Evolutionary conservation across 2,329 filamentous ascomycete genomes (phyloP), one percentile per base, ranked within the genome.

Genomic region (Pseudofabraea citricarpa): DNA sequence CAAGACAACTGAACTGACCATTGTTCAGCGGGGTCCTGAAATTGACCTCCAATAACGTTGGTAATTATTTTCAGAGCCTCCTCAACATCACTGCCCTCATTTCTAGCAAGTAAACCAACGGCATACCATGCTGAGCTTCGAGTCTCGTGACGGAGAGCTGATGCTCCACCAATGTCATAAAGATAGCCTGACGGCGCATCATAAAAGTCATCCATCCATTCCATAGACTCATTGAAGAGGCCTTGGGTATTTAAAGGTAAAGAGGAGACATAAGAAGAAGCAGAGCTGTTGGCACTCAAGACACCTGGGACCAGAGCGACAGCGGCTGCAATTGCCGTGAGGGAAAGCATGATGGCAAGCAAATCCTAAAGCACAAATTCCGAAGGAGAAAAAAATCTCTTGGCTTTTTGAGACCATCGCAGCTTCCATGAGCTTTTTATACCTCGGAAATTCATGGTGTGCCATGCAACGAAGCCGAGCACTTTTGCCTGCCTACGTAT

Each of bases 91-190:
- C 64, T 59, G 13, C 64, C 68, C 12, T 70, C 46, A 50, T 82
- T 77, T 2, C 78, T 66, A 12, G 75, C 74, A 18, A 82, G 58
- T 3, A 83, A 64, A 0, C 78, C 78, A 4, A 75, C 64, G 0
- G 75, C 75, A 56, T 82, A 81, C 77, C 79, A 82, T 0, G 68
- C 68, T 0, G 75, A 77, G 33, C 69, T 72, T 41, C 77, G 68
- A 1, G 76, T 81, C 35, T 79, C 75, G 46, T 81, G 76, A 2
- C 70, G 65, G 6, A 78, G 61, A 1, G 75, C 72, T 7, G 65
- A 56, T 3, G 60, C 47, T 9, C 65, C 62, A 44, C 67, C 61
- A 29, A 74, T 67, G 35, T 72, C 67, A 56, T 76, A 77, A 13
- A 81, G 58, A 45, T 81, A 81, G 1, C 72, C 72, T 5, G 69